Conservation (phyloP, 2,329 filamentous ascomycete species). For the Botryotinia globosa region DNA sequence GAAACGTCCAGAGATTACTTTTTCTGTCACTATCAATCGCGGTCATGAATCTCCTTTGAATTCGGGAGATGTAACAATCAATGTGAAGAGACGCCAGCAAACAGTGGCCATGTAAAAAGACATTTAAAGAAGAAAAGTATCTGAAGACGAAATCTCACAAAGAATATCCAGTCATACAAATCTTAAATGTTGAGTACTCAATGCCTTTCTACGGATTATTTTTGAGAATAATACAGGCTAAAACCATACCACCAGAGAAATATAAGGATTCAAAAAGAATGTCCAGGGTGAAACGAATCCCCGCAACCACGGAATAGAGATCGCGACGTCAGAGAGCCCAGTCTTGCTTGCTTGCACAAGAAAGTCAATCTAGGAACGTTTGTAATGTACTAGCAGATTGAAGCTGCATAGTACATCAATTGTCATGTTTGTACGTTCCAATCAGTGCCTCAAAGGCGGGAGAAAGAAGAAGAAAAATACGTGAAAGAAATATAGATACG, state of each 20-base stretch:
- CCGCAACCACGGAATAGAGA: slow-evolving; percentile 47
- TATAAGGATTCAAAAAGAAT: background rate
- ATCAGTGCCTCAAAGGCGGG: background rate
- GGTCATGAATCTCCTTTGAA: background rate
- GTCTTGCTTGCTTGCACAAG: slow-evolving; percentile 15
- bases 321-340: slow-evolving; percentile 62
- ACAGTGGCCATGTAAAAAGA: background rate
- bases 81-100: background rate
- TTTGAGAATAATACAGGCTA: background rate
- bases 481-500: background rate
- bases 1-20: background rate
- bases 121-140: background rate
- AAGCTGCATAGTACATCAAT: slow-evolving; percentile 46
- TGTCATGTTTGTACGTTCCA: slow-evolving; percentile 19
- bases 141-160: background rate
- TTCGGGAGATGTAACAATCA: background rate
- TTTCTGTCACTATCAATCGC: background rate
- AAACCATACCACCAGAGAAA: background rate
- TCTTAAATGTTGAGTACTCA: background rate
- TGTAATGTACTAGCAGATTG: slow-evolving; percentile 46
- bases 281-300: slow-evolving; percentile 59
- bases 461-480: background rate
- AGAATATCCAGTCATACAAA: background rate
- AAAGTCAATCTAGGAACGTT: slow-evolving; percentile 54
- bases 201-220: background rate